Base-by-base conservation (phyloP, 2,329 filamentous ascomycete genomes). In the Fusarium staphyleae region DNA sequence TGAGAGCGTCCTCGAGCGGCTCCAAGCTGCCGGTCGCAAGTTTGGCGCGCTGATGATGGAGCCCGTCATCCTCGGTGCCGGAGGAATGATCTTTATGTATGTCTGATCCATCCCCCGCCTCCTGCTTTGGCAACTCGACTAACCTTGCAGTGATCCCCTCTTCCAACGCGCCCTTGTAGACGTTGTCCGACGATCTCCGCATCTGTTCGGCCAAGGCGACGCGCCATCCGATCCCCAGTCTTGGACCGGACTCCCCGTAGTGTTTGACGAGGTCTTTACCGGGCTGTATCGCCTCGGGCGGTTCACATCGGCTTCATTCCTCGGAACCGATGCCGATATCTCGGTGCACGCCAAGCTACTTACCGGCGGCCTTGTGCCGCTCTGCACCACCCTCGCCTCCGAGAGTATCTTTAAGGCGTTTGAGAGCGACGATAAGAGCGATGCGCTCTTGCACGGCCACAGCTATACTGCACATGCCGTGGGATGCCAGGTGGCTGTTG, bases 221-320 rank as follows among this genome's bases (percentile, higher is more conserved):
- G 8, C 54, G 30, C 50, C 65, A n/a, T 14, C 19, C 9, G 62
- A 66, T 28, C 43, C 63, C 26, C 66, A 63, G 8, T 60, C 75
- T 24, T 96, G 91, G 91, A 78, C 79, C 2, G 90, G 91, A 2
- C 81, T 96, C 4, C 91, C 91, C 0, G 76, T 96, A 32, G 79
- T 96, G 62, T 91, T 91, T 60, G 91, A 96, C 68, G 91, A 96
- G 69, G 91, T 96, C 29, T 96, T 96, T 73, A 93, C 90, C 0
- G 91, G 91, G 1, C 77, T 96, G 4, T 93, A 93, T 70, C 89
- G 91, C 11, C 84, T 96, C 0, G 91, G 91, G 2, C 83, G 86
- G 32, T 85, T 87, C 67, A 86, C 83, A 1, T 81, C 90, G 0
- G 84, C 88, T 0, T 87, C 86, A 0, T 89, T 93, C 70, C 81